Base-by-base conservation (phyloP, 1,284 basidiomycete genomes). In the Cryptococcus floricola region DNA sequence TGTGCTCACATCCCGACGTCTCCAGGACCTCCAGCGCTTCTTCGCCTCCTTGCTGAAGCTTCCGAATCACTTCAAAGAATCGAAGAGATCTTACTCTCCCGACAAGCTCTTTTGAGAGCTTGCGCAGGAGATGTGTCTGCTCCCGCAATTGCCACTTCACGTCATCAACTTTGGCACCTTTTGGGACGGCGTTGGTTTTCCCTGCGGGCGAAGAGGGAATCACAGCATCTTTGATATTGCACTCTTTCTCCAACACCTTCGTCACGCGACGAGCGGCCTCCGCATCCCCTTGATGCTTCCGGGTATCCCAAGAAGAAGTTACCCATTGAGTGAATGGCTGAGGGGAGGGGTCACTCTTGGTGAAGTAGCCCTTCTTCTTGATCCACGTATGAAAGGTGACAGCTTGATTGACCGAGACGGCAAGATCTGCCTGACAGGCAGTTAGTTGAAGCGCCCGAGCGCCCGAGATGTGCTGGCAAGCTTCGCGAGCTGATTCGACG, bases 51-150 rank as follows among this genome's bases (percentile, higher is more conserved):
- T 84, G 87, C 71, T 95, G 91, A 41, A 93, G 80, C 67, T 92
- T 88, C 49, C 92, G 87, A 34, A 95, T 89, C 49, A 89, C 87
- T 5, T 84, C 88, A 78, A 95, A 95, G 79, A 91, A 95, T 41
- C 91, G 87, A 31, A 91, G 80, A 0, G 91, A 94, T 34, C 91
- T 86, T 42, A 91, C 85, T 49, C 91, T 87, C 34, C 89, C 91
- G 25, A 91, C 85, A 45, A 94, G 83, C 74, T 95, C 92, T 74
- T 91, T 92, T 31, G 85, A 85, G 48, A 95, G 77, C 49, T 86
- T 83, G 48, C 90, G 85, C 48, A 95, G 85, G 49, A 87, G 84
- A 71, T 94, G 91, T 1, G 89, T 88, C 66, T 89, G 84, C 75
- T 94, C 91, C 39, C 91, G 85, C 61, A 90, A 86, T 41, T 84